Base-by-base conservation (phyloP, 257 asterid species). In the Solanum chilense region DNA sequence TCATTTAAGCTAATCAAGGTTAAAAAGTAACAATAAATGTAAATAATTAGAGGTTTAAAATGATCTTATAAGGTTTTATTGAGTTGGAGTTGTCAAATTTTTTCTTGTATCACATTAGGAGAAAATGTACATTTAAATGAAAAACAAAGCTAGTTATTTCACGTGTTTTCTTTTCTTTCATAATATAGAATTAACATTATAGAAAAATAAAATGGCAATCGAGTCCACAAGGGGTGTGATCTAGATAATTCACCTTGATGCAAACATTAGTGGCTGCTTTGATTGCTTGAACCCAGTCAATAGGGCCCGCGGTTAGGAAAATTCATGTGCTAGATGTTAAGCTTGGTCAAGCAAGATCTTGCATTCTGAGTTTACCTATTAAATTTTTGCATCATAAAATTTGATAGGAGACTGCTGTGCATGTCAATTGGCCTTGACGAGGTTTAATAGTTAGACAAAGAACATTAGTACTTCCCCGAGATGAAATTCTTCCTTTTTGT, bases 241-340 rank as follows among this genome's bases (percentile, higher is more conserved):
- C 23, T 56, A 56, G 64, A 18, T 56, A 56, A 2, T 56, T 5
- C 21, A 56, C 64, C 64, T 56, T 56, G 64, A 56, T 56, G 12
- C n/a, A 56, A 20, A 56, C n/a, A 56, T 56, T 56, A 56, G 25
- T 56, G 64, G 64, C 10, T 56, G 25, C 1, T 56, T 56, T 56
- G 64, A 56, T 56, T 56, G 64, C 64, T 56, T 77, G 64, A 91
- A 86, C 75, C 68, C 52, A 82, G 25, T 83, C 88, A 78, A 87
- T 71, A 85, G 87, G 89, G 62, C 60, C 89, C 33, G n/a, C 89
- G n/a, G 83, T 91, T 12, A 89, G 91, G 56, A 88, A 89, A 81
- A 91, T 89, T 86, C 92, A 91, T 68, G 90, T 89, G 89, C 86
- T n/a, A n/a, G n/a, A 90, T 82, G 87, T 90, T 52, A 90, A 86